Evolutionary conservation across 768 basidiomycete species (phyloP), one percentile per base, ranked within the genome.

Genomic region (Pleurotus cornucopiae): DNA sequence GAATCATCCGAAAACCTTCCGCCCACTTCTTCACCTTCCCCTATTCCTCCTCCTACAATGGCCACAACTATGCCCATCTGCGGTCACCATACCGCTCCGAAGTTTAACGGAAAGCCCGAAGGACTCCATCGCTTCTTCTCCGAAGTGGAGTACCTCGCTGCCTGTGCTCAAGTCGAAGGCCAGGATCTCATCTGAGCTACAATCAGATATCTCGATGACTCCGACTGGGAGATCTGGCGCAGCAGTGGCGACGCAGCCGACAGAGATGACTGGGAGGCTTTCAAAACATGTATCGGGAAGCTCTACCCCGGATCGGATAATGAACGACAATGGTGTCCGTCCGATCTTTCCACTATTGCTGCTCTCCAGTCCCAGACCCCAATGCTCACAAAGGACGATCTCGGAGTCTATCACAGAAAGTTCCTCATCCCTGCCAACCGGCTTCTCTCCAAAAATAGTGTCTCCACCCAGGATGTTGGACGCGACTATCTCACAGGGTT

Each of bases 381-480:
- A 21, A 21, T 21, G 21, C 21, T 21, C 21, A 21, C 21, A 21
- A 21, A 21, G 21, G 21, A 21, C 21, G 21, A 21, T 21, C 21
- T 21, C 21, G 21, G 21, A 21, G 21, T 21, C 21, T 21, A 21
- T 21, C 21, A 21, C 21, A 21, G 21, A 1, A 46, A 63, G 7
- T 69, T 68, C 52, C 9, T 54, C 0, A 48, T 46, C 20, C 57
- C 68, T 1, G 52, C 66, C 1, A 49, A 26, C 2, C 65, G 61
- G 40, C 61, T 70, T 2, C 58, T 63, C n/a, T 9, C 2, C 18
- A 61, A 64, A 37, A n/a, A 55, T 1, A 54, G 51, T 4, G 49
- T 67, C 3, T 61, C 60, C 3, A 40, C 54, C 3, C 41, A 58
- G 2, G 68, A 70, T n/a, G 63, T 60, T 21, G 58, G 61, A 18